phyloP scores from a whole-genome alignment of 2,329 filamentous ascomycete species.

The Colletotrichum sublineola region DNA sequence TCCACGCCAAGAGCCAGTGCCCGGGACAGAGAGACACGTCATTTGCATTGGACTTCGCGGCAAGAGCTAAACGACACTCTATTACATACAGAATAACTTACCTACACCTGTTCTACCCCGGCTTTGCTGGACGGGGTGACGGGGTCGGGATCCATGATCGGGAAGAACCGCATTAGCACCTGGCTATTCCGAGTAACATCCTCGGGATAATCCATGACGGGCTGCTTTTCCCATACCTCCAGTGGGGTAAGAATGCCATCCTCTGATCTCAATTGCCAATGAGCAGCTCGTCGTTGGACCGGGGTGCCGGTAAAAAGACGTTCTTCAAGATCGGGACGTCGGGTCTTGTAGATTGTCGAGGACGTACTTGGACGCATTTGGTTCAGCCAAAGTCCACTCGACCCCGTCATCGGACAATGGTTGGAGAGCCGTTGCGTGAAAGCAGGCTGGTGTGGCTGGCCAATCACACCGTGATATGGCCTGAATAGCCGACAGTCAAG shows the following conservation, averaged over 20 bases:
- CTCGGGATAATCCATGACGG: slow-evolving; percentile 41
- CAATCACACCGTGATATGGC: slow-evolving; percentile 26
- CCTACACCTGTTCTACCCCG: slow-evolving; percentile 37
- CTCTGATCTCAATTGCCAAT: slow-evolving; percentile 33
- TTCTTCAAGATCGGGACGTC: slow-evolving; percentile 39
- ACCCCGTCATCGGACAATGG: slow-evolving; percentile 19
- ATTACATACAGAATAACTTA: slow-evolving; percentile 28
- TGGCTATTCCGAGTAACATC: slow-evolving; percentile 39
- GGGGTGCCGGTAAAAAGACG: slow-evolving; percentile 34
- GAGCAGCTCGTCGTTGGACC: slow-evolving; percentile 30
- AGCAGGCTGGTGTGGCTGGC: slow-evolving; percentile 14
- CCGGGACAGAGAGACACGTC: slow-evolving; percentile 24
- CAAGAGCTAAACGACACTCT: slow-evolving; percentile 17
- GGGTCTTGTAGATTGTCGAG: slow-evolving; percentile 39
- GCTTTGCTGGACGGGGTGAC: slow-evolving; percentile 40
- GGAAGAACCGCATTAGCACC: slow-evolving; percentile 42
- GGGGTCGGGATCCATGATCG: slow-evolving; percentile 42
- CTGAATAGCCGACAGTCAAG: slow-evolving; percentile 11
- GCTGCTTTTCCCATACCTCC: slow-evolving; percentile 20
- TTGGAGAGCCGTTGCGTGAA: slow-evolving; percentile 23
- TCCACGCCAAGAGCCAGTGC: slow-evolving; percentile 14
- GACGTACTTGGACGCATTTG: slow-evolving; percentile 37
- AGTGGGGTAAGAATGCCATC: slow-evolving; percentile 32
- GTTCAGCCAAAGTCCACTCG: slow-evolving; percentile 29
- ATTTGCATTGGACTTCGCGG: slow-evolving; percentile 20